A percentile compares a stretch with the other conserved stretches of the same genome.
Evolutionary conservation across 148 eudicot genomes (phyloP).

Genomic region (Diospyros kaki): DNA sequence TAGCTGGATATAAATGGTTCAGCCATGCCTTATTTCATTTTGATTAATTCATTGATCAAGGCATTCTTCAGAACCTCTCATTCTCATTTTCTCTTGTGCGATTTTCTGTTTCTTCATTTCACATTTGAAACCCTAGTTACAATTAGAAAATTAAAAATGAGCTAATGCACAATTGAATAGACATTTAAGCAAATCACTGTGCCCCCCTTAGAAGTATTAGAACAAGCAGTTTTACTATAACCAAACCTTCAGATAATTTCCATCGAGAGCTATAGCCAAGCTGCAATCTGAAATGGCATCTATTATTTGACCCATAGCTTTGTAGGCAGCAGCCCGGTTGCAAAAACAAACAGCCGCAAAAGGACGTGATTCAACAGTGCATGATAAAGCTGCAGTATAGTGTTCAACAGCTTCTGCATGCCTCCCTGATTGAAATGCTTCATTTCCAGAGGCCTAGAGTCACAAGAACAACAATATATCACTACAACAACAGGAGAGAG

Average conservation of each 20-base stretch:
- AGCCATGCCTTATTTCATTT: no score
- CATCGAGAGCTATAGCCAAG: slow-evolving; percentile 86
- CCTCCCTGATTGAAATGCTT: slow-evolving; percentile 74
- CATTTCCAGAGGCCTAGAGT: slow-evolving; percentile 81
- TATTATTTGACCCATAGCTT: slow-evolving; percentile 62
- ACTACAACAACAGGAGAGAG: background rate
- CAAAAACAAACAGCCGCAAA: slow-evolving; percentile 89
- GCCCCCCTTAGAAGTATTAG: background rate
- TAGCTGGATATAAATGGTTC: no score
- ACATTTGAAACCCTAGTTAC: no score
- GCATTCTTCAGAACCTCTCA: no score
- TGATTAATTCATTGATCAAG: no score
- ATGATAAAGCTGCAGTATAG: slow-evolving; percentile 79
- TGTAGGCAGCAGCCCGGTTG: slow-evolving; percentile 94
- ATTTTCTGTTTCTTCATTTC: no score
- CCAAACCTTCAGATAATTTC: slow-evolving; percentile 76
- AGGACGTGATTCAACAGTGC: slow-evolving; percentile 77
- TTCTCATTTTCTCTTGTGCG: no score
- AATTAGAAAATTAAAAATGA: no score
- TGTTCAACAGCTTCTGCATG: slow-evolving; percentile 85
- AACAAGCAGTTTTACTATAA: slow-evolving; percentile 9
- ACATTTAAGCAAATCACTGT: background rate
- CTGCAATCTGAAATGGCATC: slow-evolving; percentile 98
- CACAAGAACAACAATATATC: slow-evolving; percentile 7
- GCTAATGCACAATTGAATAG: no score